Evolutionary conservation across 176 grass and related monocot species (phyloP), one percentile per base, ranked within the genome.

Genomic region (Stipa capillata): DNA sequence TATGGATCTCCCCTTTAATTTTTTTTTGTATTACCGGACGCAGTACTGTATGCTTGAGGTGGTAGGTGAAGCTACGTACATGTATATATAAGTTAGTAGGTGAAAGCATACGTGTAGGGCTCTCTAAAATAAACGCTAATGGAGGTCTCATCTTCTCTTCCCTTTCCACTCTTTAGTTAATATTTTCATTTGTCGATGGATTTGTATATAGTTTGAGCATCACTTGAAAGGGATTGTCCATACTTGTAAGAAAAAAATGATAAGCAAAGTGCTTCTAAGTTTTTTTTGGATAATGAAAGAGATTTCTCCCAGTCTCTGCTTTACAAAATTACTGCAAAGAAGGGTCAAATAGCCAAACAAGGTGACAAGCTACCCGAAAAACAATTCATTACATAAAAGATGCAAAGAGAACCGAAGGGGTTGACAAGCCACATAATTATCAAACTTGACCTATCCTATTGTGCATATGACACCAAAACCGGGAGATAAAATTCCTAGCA

Each of bases 91-190:
- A 79, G 59, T 31, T 41, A 75, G 43, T 76, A 76, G 86, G 81
- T 84, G 51, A 84, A 76, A 52, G 14, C 81, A 84, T 80, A 74
- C 60, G 58, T 88, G 13, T 69, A 84, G 49, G 58, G 20, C 60
- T 74, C 60, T 15, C 10, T 60, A 27, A 39, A 45, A 87, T 50
- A 65, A 56, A 48, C 33, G 44, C 43, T 54, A 53, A 24, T 51
- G 36, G 27, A 45, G 10, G 50, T 36, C 21, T 77, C 24, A 32
- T 53, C 47, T 75, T 24, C 25, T 43, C 44, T 70, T 54, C 6
- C 1, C 17, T 43, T 6, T 63, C 44, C 64, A 77, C 42, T 77
- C 13, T 41, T 68, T 54, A 1, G 43, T 51, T 51, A 18, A 62
- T 69, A 25, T 36, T 69, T 70, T 48, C 7, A 31, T 70, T 20